Conservation (phyloP, 2,329 filamentous ascomycete genomes). For the Fusarium solani-melongenae region DNA sequence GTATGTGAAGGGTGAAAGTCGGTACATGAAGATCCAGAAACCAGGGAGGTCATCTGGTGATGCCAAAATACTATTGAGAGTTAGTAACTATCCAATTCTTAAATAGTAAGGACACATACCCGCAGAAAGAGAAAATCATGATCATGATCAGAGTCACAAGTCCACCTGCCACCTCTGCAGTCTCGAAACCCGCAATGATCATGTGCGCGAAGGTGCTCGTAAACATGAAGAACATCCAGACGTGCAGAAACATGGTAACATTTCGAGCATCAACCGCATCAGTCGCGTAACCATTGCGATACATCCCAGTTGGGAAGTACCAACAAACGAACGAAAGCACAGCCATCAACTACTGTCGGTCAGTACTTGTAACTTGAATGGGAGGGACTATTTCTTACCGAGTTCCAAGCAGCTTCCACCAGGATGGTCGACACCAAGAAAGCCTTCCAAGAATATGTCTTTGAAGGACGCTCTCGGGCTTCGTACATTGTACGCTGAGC, state of each 20-base stretch:
- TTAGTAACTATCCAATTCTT: neutral
- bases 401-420: constrained; percentile 76
- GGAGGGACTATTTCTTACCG: constrained; percentile 55
- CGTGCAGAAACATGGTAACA: constrained; percentile 71
- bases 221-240: constrained; percentile 73
- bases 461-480: constrained; percentile 73
- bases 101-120: constrained; percentile 60
- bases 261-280: constrained; percentile 60
- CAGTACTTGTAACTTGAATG: neutral
- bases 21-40: constrained; percentile 85
- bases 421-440: constrained; percentile 71
- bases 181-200: constrained; percentile 71
- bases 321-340: constrained; percentile 72
- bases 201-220: constrained; percentile 74
- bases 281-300: constrained; percentile 66
- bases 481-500: constrained; percentile 77
- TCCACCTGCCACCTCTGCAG: constrained; percentile 72
- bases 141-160: constrained; percentile 73
- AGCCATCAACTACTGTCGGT: constrained; percentile 40
- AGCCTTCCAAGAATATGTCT: constrained; percentile 75
- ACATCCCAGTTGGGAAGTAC: constrained; percentile 76
- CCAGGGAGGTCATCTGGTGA: constrained; percentile 69
- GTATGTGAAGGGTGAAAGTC: constrained; percentile 80
- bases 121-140: constrained; percentile 72
- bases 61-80: constrained; percentile 66